phyloP scores from a whole-genome alignment of 1,284 basidiomycete species.

The Ustanciosporium gigantosporum region DNA sequence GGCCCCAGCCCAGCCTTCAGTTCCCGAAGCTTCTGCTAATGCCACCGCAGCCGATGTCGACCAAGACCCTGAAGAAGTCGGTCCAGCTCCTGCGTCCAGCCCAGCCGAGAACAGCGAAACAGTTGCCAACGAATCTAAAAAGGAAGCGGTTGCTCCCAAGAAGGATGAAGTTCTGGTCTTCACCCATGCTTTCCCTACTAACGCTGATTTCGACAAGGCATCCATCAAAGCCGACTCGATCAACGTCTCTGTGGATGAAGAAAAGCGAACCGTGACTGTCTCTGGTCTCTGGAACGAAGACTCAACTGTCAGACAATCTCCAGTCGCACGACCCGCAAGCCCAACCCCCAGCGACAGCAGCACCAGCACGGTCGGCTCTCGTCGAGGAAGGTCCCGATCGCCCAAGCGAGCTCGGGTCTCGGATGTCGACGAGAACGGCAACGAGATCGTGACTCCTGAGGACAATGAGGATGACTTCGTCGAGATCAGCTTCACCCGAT shows the following conservation, averaged over 20 bases:
- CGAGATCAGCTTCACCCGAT: conserved; percentile 18
- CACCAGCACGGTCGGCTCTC: too few relatives aligned
- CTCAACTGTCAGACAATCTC: neutral
- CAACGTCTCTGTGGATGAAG: conserved; percentile 36
- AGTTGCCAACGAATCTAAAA: neutral
- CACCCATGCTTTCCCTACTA: conserved; percentile 21
- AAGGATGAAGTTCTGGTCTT: conserved; percentile 33
- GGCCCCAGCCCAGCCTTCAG: neutral
- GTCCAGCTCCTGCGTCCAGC: conserved; percentile 13
- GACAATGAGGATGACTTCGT: conserved; percentile 34
- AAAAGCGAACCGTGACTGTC: conserved; percentile 30
- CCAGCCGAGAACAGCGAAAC: neutral
- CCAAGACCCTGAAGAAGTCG: conserved; percentile 33
- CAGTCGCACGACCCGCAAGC: conserved; percentile 15
- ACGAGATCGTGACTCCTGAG: conserved; percentile 30
- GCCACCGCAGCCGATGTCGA: conserved; percentile 19
- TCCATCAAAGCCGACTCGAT: conserved; percentile 26
- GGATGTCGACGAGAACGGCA: conserved; percentile 41
- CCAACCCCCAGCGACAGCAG: conserved; percentile 26
- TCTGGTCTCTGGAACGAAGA: conserved; percentile 38
- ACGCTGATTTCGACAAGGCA: conserved; percentile 7
- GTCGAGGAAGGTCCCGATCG: conserved; percentile 29
- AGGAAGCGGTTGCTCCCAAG: neutral
- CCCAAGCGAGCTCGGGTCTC: conserved; percentile 41
- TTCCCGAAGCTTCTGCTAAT: conserved; percentile 6